Conservation (phyloP, 148 eudicot species). For the Talinum fruticosum region DNA sequence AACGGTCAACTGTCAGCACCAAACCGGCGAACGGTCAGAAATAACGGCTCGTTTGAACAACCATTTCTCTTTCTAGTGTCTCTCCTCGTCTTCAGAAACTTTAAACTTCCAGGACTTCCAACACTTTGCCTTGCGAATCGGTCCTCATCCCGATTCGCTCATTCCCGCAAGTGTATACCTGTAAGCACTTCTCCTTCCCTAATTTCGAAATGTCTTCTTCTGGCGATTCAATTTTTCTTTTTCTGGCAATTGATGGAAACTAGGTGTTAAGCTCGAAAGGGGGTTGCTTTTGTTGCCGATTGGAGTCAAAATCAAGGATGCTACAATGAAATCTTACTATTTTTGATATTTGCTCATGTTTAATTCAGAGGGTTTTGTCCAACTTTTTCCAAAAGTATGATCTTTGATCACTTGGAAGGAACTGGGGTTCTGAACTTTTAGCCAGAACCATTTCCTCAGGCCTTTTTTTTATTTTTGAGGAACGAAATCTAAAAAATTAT, state of each 20-base stretch:
- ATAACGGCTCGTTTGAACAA: not conserved
- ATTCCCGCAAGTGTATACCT: not conserved
- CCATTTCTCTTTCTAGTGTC: not conserved
- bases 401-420: conserved; percentile 7
- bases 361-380: not conserved
- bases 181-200: conserved; percentile 12
- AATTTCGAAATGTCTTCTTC: not conserved
- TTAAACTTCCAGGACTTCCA: not conserved
- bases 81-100: not conserved
- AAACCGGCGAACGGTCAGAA: not conserved
- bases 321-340: not conserved
- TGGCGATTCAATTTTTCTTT: not conserved
- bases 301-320: not conserved
- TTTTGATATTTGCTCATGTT: not conserved
- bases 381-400: conserved; percentile 13
- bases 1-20: not conserved
- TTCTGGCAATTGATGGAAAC: not conserved
- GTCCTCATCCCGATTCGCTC: not conserved
- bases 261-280: not conserved
- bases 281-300: not conserved
- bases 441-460: no score
- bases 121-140: not conserved
- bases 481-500: no score
- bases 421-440: not conserved
- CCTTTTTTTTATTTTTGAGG: no score